A percentile compares a stretch with the other conserved stretches of the same genome.
phyloP scores from a whole-genome alignment of 352 stramenopile species.

The Plasmopara viticola region DNA sequence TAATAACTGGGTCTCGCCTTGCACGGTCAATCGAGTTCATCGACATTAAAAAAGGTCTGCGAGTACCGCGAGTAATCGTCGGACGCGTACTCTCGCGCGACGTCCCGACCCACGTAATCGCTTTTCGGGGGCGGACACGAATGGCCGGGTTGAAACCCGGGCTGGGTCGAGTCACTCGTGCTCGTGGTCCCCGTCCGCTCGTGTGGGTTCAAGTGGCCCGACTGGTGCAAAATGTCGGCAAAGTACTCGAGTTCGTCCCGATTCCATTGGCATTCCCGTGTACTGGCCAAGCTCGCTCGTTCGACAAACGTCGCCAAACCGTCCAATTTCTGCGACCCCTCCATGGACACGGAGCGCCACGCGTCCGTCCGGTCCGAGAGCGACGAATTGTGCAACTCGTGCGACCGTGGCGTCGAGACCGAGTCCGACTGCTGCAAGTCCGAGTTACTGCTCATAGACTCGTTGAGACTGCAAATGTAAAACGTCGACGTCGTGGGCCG shows the following conservation, averaged over 20 bases:
- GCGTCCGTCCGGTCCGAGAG: neutral
- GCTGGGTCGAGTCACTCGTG: slow-evolving; percentile 12
- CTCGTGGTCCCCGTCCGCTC: neutral
- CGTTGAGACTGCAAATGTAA: slow-evolving; percentile 24
- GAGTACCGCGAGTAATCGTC: slow-evolving; percentile 8
- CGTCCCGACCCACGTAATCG: slow-evolving; percentile 7
- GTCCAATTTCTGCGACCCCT: slow-evolving; percentile 16
- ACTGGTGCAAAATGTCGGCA: slow-evolving; percentile 21
- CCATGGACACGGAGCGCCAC: neutral
- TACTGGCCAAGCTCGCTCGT: slow-evolving; percentile 12
- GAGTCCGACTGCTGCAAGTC: slow-evolving; percentile 10
- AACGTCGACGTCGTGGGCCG: slow-evolving; percentile 21
- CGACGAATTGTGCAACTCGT: neutral
- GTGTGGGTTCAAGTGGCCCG: slow-evolving; percentile 11
- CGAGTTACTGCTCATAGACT: slow-evolving; percentile 13
- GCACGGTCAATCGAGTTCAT: slow-evolving; percentile 40
- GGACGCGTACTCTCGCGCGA: slow-evolving; percentile 8
- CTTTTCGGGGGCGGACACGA: slow-evolving; percentile 10
- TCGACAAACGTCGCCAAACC: slow-evolving; percentile 23
- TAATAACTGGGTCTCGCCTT: neutral
- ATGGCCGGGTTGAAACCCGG: slow-evolving; percentile 8
- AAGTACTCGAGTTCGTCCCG: slow-evolving; percentile 33
- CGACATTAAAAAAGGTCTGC: slow-evolving; percentile 46
- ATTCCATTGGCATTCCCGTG: slow-evolving; percentile 34
- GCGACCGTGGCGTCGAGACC: slow-evolving; percentile 19